Evolutionary conservation across 805 yeast species (phyloP).

Genomic region (Candida piceae): DNA sequence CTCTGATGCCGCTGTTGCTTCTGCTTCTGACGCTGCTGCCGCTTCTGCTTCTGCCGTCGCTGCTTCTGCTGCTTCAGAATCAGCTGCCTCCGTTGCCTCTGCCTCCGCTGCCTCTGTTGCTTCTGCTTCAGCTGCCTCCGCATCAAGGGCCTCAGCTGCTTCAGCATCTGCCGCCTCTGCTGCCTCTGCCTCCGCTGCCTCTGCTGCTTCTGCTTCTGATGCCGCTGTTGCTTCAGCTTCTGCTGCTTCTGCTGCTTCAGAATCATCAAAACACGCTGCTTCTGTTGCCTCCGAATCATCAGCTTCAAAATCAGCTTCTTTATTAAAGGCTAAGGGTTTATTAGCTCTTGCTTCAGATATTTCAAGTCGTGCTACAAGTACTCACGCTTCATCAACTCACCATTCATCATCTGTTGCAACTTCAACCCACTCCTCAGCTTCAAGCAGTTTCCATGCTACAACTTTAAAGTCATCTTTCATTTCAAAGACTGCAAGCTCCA

Average conservation of each 20-base stretch:
- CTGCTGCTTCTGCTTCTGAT: constrained; percentile 7
- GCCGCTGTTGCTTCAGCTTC: constrained; percentile 2
- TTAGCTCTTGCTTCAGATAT: constrained; percentile 30
- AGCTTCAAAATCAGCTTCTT: constrained; percentile 12
- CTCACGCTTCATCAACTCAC: constrained; percentile 5
- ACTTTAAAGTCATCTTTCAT: constrained; percentile 12
- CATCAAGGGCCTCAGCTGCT: constrained; percentile 14
- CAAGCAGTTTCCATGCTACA: too few species aligned
- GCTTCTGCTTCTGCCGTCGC: constrained; percentile 6
- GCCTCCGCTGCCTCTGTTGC: constrained; percentile 7
- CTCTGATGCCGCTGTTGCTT: constrained; percentile 1
- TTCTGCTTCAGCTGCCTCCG: constrained; percentile 16
- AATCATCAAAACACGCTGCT: constrained; percentile 6
- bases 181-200: constrained; percentile 11
- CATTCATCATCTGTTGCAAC: constrained; percentile 11
- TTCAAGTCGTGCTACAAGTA: constrained; percentile 15
- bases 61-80: constrained; percentile 7
- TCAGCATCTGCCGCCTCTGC: constrained; percentile 17
- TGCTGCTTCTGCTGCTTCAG: constrained; percentile 6
- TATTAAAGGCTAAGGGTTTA: constrained; percentile 32
- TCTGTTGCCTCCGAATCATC: constrained; percentile 5
- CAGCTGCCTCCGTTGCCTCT: constrained; percentile 4
- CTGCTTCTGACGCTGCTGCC: constrained; percentile 6
- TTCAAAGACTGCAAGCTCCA: constrained; percentile 13
- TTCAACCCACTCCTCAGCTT: constrained; percentile 8